Percentiles rank a stretch among this genome's conserved stretches.
Conservation (phyloP, 306 rosid species). For the Arachis hypogaea region DNA sequence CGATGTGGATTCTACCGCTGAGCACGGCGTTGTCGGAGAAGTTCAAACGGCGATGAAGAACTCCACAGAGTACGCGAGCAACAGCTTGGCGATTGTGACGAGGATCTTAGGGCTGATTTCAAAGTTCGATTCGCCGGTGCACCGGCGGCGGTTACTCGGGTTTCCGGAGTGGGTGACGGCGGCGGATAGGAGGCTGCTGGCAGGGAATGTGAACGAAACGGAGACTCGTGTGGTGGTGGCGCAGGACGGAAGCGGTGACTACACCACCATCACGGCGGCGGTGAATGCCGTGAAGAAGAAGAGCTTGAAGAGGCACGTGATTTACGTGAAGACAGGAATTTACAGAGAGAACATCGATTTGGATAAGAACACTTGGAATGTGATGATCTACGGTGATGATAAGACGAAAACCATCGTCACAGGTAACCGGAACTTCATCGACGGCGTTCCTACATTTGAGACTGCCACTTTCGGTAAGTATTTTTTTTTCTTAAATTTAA, state of each 20-base stretch:
- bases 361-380: slow-evolving; percentile 86
- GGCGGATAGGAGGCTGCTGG: slow-evolving; percentile 69
- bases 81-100: slow-evolving; percentile 82
- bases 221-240: slow-evolving; percentile 61
- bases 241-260: slow-evolving; percentile 67
- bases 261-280: slow-evolving; percentile 56
- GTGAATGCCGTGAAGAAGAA: slow-evolving; percentile 62
- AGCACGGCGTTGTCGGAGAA: slow-evolving; percentile 1
- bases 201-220: slow-evolving; percentile 17
- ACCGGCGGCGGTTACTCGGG: slow-evolving; percentile 63
- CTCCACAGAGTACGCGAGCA: slow-evolving; percentile 76
- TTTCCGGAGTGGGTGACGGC: slow-evolving; percentile 76
- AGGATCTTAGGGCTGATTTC: slow-evolving; percentile 52
- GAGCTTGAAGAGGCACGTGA: slow-evolving; percentile 56
- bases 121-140: slow-evolving; percentile 51
- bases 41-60: slow-evolving; percentile 50
- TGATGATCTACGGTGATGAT: slow-evolving; percentile 88
- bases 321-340: slow-evolving; percentile 74
- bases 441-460: slow-evolving; percentile 75
- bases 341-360: slow-evolving; percentile 73
- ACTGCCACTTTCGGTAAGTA: slow-evolving; percentile 85
- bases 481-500: background rate
- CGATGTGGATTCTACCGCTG: slow-evolving; percentile 60
- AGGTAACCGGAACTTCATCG: slow-evolving; percentile 62
- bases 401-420: slow-evolving; percentile 61